These are phyloP conservation scores for Lupinus albus DNA, from an alignment of 306 rosid species.

Conservation along the genomic window DNA sequence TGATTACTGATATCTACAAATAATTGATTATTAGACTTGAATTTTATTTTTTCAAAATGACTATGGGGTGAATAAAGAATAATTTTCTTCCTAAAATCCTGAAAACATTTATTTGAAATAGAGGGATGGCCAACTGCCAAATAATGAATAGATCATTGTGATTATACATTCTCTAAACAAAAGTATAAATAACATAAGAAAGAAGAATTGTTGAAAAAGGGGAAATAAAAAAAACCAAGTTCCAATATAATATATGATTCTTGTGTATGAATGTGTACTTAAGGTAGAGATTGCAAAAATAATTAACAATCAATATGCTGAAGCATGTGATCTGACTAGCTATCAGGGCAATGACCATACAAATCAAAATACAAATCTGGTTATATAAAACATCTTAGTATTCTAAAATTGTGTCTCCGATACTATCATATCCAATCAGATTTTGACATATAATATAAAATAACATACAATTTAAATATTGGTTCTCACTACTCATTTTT, in stretches of 20 bases:
- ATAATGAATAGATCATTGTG: slow-evolving; percentile 16
- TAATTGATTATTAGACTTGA: not conserved
- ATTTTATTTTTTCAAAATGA: slow-evolving; percentile 26
- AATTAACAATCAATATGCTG: not conserved
- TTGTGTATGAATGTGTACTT: not conserved
- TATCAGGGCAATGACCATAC: not conserved
- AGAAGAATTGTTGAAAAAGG: slow-evolving; percentile 12
- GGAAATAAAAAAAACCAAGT: not conserved
- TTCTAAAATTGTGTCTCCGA: too few relatives aligned
- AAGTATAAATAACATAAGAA: not conserved
- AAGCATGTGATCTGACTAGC: slow-evolving; percentile 32
- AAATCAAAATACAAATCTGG: not conserved
- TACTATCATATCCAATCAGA: too few relatives aligned
- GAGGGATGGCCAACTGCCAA: slow-evolving; percentile 33
- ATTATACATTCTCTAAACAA: slow-evolving; percentile 7
- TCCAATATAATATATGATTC: slow-evolving; percentile 4
- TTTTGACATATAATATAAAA: too few relatives aligned
- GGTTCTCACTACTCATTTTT: too few relatives aligned
- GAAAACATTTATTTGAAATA: not conserved
- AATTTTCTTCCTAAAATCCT: not conserved
- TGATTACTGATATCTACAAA: not conserved
- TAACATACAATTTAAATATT: too few relatives aligned
- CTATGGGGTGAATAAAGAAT: slow-evolving; percentile 1
- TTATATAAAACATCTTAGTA: too few relatives aligned
- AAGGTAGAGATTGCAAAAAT: slow-evolving; percentile 8